phyloP scores from a whole-genome alignment of 768 basidiomycete species.

The Psilocybe sp. region DNA sequence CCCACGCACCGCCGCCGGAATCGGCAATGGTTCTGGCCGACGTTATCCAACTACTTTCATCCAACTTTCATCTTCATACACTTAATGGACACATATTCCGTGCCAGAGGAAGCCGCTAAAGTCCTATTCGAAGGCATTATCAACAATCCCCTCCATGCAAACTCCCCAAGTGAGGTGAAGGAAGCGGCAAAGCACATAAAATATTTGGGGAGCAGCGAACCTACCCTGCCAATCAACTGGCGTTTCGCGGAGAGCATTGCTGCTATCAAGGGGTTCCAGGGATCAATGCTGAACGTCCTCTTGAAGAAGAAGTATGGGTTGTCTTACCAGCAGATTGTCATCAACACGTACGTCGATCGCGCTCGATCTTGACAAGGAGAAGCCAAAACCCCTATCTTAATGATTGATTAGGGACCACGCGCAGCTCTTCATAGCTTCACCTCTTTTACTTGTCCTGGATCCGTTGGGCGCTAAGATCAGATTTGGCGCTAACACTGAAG shows the following conservation, averaged over 20 bases:
- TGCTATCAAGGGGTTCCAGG: slow-evolving; percentile 25
- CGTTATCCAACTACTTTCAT: too few relatives aligned
- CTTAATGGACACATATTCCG: too few relatives aligned
- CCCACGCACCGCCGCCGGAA: too few relatives aligned
- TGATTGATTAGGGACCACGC: slow-evolving; percentile 16
- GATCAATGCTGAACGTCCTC: slow-evolving; percentile 21
- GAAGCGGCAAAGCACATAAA: background rate
- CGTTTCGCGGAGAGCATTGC: slow-evolving; percentile 24
- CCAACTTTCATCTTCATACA: too few relatives aligned
- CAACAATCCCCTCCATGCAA: too few relatives aligned
- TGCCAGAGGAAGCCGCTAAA: too few relatives aligned
- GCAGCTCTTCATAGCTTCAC: slow-evolving; percentile 16
- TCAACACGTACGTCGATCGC: slow-evolving; percentile 16
- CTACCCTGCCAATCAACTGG: slow-evolving; percentile 22
- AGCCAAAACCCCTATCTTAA: background rate
- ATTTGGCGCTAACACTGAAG: background rate
- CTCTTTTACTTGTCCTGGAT: slow-evolving; percentile 10
- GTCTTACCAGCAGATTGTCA: slow-evolving; percentile 19
- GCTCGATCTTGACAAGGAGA: background rate
- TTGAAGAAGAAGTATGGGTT: slow-evolving; percentile 19
- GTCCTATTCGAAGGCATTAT: too few relatives aligned
- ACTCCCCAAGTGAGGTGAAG: too few relatives aligned
- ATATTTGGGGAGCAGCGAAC: slow-evolving; percentile 12
- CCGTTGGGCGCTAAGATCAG: slow-evolving; percentile 10
- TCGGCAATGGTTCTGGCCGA: too few relatives aligned